Percentiles rank a stretch among this genome's conserved stretches.
Conservation (phyloP, 78 protist genomes). For the Chrysochromulina tobinii region DNA sequence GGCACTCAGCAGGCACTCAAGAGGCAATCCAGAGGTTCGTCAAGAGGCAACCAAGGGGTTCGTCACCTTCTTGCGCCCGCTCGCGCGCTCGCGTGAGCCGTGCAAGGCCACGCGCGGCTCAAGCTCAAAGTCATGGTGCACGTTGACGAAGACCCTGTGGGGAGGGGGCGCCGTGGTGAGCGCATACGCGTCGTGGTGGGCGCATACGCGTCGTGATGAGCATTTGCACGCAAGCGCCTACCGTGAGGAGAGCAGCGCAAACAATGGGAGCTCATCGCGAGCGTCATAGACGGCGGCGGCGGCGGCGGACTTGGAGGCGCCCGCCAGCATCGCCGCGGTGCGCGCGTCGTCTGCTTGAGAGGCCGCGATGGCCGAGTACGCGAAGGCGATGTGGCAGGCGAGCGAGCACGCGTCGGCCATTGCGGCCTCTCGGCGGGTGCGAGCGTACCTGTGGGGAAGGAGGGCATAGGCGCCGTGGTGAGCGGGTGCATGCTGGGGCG, state of each 20-base stretch:
- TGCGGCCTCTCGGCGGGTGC: background rate
- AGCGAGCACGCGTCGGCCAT: background rate
- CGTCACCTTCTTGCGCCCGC: background rate
- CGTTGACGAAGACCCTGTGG: background rate
- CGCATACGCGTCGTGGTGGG: too few species aligned
- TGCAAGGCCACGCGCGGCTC: background rate
- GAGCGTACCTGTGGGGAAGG: background rate
- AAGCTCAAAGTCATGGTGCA: constrained; percentile 7
- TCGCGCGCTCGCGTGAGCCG: background rate
- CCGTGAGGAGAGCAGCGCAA: background rate
- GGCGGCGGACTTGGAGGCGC: too few species aligned
- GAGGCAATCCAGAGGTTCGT: too few species aligned
- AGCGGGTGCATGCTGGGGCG: too few species aligned
- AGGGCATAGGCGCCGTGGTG: too few species aligned
- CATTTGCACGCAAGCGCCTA: too few species aligned
- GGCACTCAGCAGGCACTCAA: too few species aligned
- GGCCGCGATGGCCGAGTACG: background rate
- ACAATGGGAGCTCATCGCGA: background rate
- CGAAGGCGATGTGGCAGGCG: background rate
- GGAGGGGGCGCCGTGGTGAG: too few species aligned
- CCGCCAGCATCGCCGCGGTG: too few species aligned
- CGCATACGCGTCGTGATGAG: too few species aligned
- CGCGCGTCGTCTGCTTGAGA: too few species aligned
- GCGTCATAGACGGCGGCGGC: background rate
- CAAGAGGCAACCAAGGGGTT: background rate